Base-by-base conservation (phyloP, 2,329 filamentous ascomycete species). In the Xylariaceae sp. region DNA sequence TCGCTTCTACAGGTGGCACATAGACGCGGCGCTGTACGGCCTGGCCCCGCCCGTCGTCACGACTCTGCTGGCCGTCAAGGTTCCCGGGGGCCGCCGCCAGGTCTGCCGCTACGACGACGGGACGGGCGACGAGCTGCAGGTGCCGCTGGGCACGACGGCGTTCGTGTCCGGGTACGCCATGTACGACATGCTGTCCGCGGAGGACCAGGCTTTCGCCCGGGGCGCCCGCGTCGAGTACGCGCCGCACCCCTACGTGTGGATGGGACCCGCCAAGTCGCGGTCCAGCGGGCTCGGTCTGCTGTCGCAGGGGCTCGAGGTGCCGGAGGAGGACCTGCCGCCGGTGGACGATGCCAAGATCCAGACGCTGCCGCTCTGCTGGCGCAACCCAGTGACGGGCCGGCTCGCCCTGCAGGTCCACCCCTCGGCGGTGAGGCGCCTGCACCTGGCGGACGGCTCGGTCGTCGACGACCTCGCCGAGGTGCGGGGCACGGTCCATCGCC, bases 171-270 rank as follows among this genome's bases (percentile, higher is more conserved):
- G 80, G 2, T 79, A 83, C 53, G 67, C 68, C 23, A 85, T 83
- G 75, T 87, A 77, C 57, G 72, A 83, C 31, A 52, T 70, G 10
- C 67, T 90, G 8, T 78, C 72, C 11, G 65, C 73, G 1, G 68
- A 70, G 27, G 80, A 87, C 49, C 73, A 84, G 55, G 67, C 70
- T 28, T 83, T 88, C 45, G 82, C 69, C 2, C 70, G 77, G 32
- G 73, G 67, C 5, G 80, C 80, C 14, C 74, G 67, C 37, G 71
- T 86, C 29, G 81, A 88, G 58, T 89, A 89, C 51, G 82, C 83
- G 0, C 70, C 83, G 3, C 83, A 89, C 47, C 83, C 83, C 5
- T 89, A 89, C 57, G 75, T 89, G 41, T 90, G 83, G 83, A 89
- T 89, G 80, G 77, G 70, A 37, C 55, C 65, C 16, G 80, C 83